A percentile compares a stretch with the other conserved stretches of the same genome.
phyloP scores from a whole-genome alignment of 176 grass and related monocot genomes.

The Triticum dicoccoides region DNA sequence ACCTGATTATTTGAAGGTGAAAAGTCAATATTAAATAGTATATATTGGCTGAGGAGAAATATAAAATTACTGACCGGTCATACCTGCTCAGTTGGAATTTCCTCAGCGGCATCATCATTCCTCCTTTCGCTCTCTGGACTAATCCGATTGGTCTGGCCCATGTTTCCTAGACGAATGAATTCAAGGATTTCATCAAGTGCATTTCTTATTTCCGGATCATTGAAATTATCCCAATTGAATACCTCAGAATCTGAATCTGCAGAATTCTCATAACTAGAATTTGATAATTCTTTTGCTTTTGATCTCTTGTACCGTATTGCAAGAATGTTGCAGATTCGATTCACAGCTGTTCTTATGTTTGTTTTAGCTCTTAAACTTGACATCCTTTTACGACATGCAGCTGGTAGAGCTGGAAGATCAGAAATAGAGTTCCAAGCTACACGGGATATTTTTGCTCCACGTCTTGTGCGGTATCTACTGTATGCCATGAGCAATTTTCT shows the following conservation, averaged over 20 bases:
- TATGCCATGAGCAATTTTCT: conserved; percentile 80
- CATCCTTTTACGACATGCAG: conserved; percentile 73
- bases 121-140: conserved; percentile 27
- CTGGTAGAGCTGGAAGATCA: conserved; percentile 72
- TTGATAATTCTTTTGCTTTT: conserved; percentile 39
- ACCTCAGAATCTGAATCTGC: conserved; percentile 32
- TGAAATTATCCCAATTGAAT: conserved; percentile 74
- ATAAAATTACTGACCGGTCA: conserved; percentile 30
- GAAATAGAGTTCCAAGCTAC: conserved; percentile 65
- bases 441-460: conserved; percentile 50
- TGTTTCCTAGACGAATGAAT: conserved; percentile 62
- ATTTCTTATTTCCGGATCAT: conserved; percentile 66
- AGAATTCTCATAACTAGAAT: conserved; percentile 17
- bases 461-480: conserved; percentile 51
- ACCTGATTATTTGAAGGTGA: conserved; percentile 23
- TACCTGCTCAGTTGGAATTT: conserved; percentile 27
- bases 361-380: conserved; percentile 42
- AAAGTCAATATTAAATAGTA: neutral
- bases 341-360: conserved; percentile 58
- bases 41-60: neutral
- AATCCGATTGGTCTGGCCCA: conserved; percentile 26
- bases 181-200: conserved; percentile 75
- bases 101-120: conserved; percentile 12
- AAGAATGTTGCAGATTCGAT: conserved; percentile 66
- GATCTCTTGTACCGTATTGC: conserved; percentile 23